A percentile compares a stretch with the other conserved stretches of the same genome.
phyloP scores from a whole-genome alignment of 805 yeast species.

The Scheffersomyces coipomensis region DNA sequence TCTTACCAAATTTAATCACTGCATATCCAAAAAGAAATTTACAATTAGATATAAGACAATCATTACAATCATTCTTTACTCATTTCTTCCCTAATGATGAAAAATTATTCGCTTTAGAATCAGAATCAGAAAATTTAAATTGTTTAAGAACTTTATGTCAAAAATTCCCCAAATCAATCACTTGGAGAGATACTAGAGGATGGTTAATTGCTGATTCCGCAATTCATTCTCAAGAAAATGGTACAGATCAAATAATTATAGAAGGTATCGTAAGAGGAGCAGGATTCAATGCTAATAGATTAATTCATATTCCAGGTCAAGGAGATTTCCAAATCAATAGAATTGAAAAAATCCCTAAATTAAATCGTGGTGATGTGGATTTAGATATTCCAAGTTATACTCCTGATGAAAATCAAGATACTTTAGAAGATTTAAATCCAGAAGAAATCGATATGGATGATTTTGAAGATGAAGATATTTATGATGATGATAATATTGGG shows the following conservation, averaged over 20 bases:
- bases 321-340: slow-evolving; percentile 83
- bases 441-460: slow-evolving; percentile 48
- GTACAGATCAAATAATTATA: slow-evolving; percentile 48
- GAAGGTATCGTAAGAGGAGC: slow-evolving; percentile 86
- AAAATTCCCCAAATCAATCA: slow-evolving; percentile 77
- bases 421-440: slow-evolving; percentile 60
- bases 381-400: slow-evolving; percentile 17
- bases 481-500: slow-evolving; percentile 37
- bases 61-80: slow-evolving; percentile 38
- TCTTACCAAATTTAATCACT: slow-evolving; percentile 67
- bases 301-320: slow-evolving; percentile 82
- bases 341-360: slow-evolving; percentile 49
- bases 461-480: slow-evolving; percentile 31
- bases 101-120: slow-evolving; percentile 70
- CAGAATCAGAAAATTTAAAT: slow-evolving; percentile 64
- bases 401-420: slow-evolving; percentile 48
- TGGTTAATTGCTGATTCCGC: slow-evolving; percentile 76
- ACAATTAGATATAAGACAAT: slow-evolving; percentile 59
- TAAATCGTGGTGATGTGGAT: slow-evolving; percentile 13
- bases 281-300: slow-evolving; percentile 74
- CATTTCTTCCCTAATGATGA: slow-evolving; percentile 66
- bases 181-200: slow-evolving; percentile 94
- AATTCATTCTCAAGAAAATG: slow-evolving; percentile 33
- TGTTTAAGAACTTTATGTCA: slow-evolving; percentile 79
- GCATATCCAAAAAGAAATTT: slow-evolving; percentile 72